A percentile compares a stretch with the other conserved stretches of the same genome.
phyloP scores from a whole-genome alignment of 345 rosid genomes.

The Corymbia maculata region DNA sequence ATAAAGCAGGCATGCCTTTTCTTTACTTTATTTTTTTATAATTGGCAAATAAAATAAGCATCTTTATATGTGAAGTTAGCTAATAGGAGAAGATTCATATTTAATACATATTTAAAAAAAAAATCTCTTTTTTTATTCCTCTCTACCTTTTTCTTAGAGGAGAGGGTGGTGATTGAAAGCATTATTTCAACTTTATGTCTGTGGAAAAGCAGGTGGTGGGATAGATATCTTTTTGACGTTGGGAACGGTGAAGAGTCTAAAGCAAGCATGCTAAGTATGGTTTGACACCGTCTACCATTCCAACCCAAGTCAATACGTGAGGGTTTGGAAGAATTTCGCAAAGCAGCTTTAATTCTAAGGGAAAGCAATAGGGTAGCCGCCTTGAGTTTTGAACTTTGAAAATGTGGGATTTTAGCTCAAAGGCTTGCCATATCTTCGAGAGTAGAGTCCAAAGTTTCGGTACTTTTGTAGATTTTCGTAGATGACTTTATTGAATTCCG shows the following conservation, averaged over 20 bases:
- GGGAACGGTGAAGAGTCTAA: neutral
- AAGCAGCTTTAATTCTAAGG: neutral
- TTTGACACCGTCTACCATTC: neutral
- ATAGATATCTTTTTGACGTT: neutral
- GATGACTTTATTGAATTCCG: neutral
- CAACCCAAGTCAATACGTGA: neutral
- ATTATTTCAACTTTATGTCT: neutral
- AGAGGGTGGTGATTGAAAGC: neutral
- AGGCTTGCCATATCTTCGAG: neutral
- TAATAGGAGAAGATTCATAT: neutral
- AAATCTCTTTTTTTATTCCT: neutral
- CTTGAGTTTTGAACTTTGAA: neutral
- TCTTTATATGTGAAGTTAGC: neutral
- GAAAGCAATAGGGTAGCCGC: neutral
- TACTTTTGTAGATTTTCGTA: neutral
- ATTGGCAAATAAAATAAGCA: neutral
- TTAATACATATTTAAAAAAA: neutral
- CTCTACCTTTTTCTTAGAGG: neutral
- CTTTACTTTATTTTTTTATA: neutral
- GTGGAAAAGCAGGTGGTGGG: neutral
- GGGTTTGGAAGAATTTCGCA: neutral
- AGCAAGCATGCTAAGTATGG: neutral
- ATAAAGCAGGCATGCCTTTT: neutral
- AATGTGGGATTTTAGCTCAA: neutral
- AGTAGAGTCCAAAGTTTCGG: neutral